These are phyloP conservation scores for Aspergillus sp. DNA, from an alignment of 2,329 filamentous ascomycete genomes.

Conservation along the genomic window DNA sequence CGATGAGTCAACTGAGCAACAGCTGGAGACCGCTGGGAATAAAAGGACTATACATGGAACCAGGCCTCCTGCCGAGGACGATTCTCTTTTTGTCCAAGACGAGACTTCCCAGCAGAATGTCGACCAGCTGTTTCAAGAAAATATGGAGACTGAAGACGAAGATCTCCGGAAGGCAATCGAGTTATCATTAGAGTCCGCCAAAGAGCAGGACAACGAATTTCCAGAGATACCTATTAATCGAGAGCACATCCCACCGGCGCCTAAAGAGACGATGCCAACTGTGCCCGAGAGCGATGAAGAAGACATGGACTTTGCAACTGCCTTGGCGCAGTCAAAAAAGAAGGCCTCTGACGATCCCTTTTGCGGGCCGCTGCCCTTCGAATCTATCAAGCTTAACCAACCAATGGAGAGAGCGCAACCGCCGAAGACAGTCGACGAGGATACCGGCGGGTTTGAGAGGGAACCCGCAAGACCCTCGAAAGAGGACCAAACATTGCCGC, in stretches of 20 bases:
- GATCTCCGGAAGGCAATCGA: constrained; percentile 76
- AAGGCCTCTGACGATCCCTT: constrained; percentile 48
- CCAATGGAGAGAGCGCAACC: constrained; percentile 38
- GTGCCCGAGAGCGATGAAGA: constrained; percentile 54
- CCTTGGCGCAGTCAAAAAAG: constrained; percentile 57
- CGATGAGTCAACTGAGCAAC: constrained; percentile 26
- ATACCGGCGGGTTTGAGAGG: constrained; percentile 57
- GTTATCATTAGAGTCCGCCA: constrained; percentile 56
- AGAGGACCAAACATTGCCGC: constrained; percentile 30
- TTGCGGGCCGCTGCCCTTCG: constrained; percentile 79
- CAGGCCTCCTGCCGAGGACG: constrained; percentile 29
- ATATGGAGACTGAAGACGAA: constrained; percentile 49
- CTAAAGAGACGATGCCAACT: constrained; percentile 19
- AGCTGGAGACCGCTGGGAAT: constrained; percentile 30
- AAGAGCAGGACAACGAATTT: constrained; percentile 33
- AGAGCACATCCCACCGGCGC: constrained; percentile 40
- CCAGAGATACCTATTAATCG: constrained; percentile 23
- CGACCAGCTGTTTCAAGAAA: constrained; percentile 51
- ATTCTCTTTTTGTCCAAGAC: constrained; percentile 49
- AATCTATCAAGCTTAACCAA: constrained; percentile 63
- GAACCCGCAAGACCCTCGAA: constrained; percentile 27
- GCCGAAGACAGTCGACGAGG: constrained; percentile 44
- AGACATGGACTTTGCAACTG: constrained; percentile 64
- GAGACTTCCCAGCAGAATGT: constrained; percentile 16
- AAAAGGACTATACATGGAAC: background rate